phyloP scores from a whole-genome alignment of 129 eudicot species.

The Escallonia herrerae region DNA sequence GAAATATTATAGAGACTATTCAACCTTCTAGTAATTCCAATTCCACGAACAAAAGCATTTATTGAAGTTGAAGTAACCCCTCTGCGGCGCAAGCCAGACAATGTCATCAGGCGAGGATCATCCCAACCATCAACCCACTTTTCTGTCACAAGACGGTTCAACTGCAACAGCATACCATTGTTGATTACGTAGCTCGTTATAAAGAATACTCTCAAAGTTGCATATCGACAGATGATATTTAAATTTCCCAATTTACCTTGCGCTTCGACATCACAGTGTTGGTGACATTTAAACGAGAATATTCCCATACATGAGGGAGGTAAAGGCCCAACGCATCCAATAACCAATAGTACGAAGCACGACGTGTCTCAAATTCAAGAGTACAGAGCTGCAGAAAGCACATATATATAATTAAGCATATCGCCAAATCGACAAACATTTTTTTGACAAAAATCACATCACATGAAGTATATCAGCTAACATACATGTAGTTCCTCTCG shows the following conservation, averaged over 20 bases:
- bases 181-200: not conserved
- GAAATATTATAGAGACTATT: not conserved
- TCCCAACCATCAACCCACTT: conserved; percentile 98
- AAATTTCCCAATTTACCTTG: conserved; percentile 40
- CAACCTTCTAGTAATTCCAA: conserved; percentile 95
- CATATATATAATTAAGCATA: not conserved
- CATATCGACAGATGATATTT: not conserved
- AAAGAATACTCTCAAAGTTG: not conserved
- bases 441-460: no score
- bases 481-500: no score
- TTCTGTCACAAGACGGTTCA: conserved; percentile 92
- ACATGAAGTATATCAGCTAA: no score
- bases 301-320: conserved; percentile 92
- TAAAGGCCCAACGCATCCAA: conserved; percentile 76
- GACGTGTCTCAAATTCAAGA: conserved; percentile 91
- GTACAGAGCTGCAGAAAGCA: conserved; percentile 67
- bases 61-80: conserved; percentile 88
- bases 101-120: conserved; percentile 98
- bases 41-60: conserved; percentile 81
- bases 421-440: no score
- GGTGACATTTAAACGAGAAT: conserved; percentile 72
- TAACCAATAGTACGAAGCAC: conserved; percentile 95
- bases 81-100: conserved; percentile 89
- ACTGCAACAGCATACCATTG: conserved; percentile 31
- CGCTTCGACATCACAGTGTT: conserved; percentile 98